These are phyloP conservation scores for Coemansia furcata DNA, from an alignment of 192 early-diverging fungal species.

Conservation along the genomic window DNA sequence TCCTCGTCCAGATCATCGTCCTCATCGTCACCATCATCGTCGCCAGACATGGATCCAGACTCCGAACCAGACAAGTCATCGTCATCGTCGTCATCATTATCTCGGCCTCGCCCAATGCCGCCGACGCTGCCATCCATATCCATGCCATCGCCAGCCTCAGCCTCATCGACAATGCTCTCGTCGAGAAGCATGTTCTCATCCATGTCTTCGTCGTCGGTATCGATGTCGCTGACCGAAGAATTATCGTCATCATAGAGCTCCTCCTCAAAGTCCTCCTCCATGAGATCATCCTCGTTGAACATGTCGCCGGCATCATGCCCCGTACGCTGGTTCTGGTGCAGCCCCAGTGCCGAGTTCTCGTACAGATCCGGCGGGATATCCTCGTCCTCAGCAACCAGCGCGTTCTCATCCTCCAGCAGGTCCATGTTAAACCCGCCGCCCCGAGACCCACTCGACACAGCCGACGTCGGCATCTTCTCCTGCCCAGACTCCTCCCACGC, in stretches of 20 bases:
- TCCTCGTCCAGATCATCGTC: conserved; percentile 36
- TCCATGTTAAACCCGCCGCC: conserved; percentile 42
- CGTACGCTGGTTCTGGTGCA: conserved; percentile 54
- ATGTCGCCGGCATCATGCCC: conserved; percentile 19
- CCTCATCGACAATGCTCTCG: conserved; percentile 60
- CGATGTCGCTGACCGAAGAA: conserved; percentile 63
- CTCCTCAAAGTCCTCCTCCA: conserved; percentile 52
- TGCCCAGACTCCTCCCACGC: conserved; percentile 50
- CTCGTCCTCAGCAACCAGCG: conserved; percentile 28
- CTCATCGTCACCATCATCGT: conserved; percentile 46
- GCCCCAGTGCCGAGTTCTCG: conserved; percentile 52
- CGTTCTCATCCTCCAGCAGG: conserved; percentile 38
- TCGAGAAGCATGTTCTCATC: conserved; percentile 48
- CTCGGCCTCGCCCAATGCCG: conserved; percentile 39
- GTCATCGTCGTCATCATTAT: conserved; percentile 52
- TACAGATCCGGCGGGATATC: conserved; percentile 56
- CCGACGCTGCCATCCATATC: conserved; percentile 46
- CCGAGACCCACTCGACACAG: conserved; percentile 10
- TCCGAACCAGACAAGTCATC: conserved; percentile 57
- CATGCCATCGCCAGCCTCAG: conserved; percentile 65
- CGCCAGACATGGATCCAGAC: conserved; percentile 54
- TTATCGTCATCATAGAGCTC: conserved; percentile 60
- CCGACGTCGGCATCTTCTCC: conserved; percentile 47
- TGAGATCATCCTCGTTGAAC: conserved; percentile 32
- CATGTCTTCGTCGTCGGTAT: conserved; percentile 70